Base-by-base conservation (phyloP, 2,329 filamentous ascomycete species). In the Byssochlamys sp. region DNA sequence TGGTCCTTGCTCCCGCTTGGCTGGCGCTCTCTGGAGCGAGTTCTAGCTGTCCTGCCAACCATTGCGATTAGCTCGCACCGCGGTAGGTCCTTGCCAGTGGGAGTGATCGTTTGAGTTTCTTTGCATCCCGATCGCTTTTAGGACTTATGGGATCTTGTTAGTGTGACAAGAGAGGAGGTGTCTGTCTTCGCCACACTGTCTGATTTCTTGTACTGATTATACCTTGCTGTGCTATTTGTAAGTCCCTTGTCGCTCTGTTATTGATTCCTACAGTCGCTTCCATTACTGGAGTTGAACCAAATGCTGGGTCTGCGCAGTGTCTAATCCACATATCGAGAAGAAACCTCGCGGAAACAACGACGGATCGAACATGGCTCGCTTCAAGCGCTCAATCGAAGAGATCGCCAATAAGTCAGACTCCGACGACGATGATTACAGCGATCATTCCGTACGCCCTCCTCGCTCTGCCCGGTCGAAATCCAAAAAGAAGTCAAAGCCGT, bases 391-490 rank as follows among this genome's bases (percentile, higher is more conserved):
- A 33, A 62, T 76, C 51, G 75, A 76, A 63, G 76, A 77, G 61
- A 63, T 76, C 52, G 74, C 64, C 55, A 71, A 70, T 58, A 73
- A 73, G 57, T 77, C 76, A 7, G 75, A 77, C 59, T 75, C 75
- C 5, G 67, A 75, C 27, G 76, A 78, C 53, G 71, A 73, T 49
- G 76, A 78, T 60, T 78, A 77, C 65, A 70, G 63, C 55, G 73
- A 76, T 55, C 73, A 73, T 39, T 62, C 63, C 7, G 65, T 63
- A 4, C 67, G 69, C 31, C 55, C 68, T 50, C 59, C 70, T 53
- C 62, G 68, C 60, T 64, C 60, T 56, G 64, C 68, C 12, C 64
- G 65, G 58, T 66, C 67, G 3, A 74, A 70, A 58, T 63, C 55
- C 49, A 65, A 63, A 50, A 72, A 71, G 62, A 72, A 68, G 57